These are phyloP conservation scores for Stagonosporopsis rhizophila DNA, from an alignment of 2,329 filamentous ascomycete species.

Conservation along the genomic window DNA sequence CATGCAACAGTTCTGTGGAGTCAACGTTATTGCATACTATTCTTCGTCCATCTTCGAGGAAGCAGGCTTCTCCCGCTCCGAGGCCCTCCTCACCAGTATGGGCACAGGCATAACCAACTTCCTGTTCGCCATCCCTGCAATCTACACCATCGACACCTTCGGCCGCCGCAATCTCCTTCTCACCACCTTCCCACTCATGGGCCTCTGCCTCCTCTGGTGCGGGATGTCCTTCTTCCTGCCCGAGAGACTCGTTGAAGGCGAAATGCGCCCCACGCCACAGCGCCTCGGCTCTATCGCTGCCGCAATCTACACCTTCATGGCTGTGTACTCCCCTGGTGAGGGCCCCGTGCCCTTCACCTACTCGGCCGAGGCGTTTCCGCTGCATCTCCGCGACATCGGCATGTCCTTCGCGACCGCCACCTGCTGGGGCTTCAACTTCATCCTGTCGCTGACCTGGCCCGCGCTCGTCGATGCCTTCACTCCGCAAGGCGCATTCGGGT, in stretches of 20 bases:
- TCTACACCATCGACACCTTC: slow-evolving; percentile 56
- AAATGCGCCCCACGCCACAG: slow-evolving; percentile 20
- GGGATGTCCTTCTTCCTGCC: slow-evolving; percentile 41
- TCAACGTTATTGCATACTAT: slow-evolving; percentile 17
- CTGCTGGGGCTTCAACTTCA: slow-evolving; percentile 65
- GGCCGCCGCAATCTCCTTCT: slow-evolving; percentile 54
- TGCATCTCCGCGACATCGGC: slow-evolving; percentile 53
- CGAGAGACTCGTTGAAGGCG: slow-evolving; percentile 5
- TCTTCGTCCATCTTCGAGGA: slow-evolving; percentile 40
- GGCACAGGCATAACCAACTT: slow-evolving; percentile 57
- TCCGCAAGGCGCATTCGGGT: slow-evolving; percentile 61
- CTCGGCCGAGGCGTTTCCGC: slow-evolving; percentile 54
- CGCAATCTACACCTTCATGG: slow-evolving; percentile 60
- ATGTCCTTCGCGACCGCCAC: slow-evolving; percentile 59
- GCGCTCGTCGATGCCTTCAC: slow-evolving; percentile 57
- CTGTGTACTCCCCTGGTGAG: slow-evolving; percentile 49
- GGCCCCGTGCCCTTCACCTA: slow-evolving; percentile 47
- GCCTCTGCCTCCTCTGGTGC: slow-evolving; percentile 45
- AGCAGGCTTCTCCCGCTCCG: slow-evolving; percentile 44
- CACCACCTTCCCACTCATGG: slow-evolving; percentile 58
- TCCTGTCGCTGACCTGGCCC: slow-evolving; percentile 62
- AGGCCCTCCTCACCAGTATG: slow-evolving; percentile 51
- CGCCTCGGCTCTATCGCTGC: slow-evolving; percentile 47
- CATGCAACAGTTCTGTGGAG: slow-evolving; percentile 47
- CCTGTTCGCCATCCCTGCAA: slow-evolving; percentile 54